Base-by-base conservation (phyloP, 2,329 filamentous ascomycete genomes). In the Neopestalotiopsis rosae region DNA sequence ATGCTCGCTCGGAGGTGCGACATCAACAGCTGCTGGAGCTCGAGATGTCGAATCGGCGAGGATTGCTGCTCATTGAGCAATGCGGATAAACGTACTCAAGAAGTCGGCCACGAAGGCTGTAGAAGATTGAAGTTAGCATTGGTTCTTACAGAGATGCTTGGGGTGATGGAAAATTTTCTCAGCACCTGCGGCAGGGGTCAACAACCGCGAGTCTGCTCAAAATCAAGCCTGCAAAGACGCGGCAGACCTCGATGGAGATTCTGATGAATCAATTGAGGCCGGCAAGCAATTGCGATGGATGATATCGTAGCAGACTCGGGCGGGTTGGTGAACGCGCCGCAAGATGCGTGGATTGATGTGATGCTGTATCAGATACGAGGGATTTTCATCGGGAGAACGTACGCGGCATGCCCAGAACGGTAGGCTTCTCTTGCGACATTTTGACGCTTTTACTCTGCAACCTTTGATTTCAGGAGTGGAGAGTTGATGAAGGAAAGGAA, bases 61-160 rank as follows among this genome's bases (percentile, higher is more conserved):
- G 66, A 68, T 67, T 7, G 6, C 34, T 67, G 66, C 62, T 45
- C 62, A 65, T 52, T 14, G 62, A 52, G 67, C 69, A 68, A 57
- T 67, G 63, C 42, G 69, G 74, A 71, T 68, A 70, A 72, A 96
- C 95, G 82, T 97, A 97, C 94, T 98, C 91, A 98, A 84, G 91
- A 98, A 98, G 89, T 98, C 95, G 82, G 97, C 94, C 83, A 98
- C 82, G 90, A 98, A 98, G 84, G 93, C 92, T 97, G 80, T 74
- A 71, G 69, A 56, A 71, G 68, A 73, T 66, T n/a, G 61, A 70
- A 70, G 78, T 85, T 80, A 85, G 82, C 76, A 68, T 34, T 66
- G 61, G 49, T 49, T 69, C 45, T 20, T 61, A 34, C 49, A 7
- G 45, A 58, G 69, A 62, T 64, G 67, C 65, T 67, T 56, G 40